Evolutionary conservation across 257 asterid species (phyloP).

Genomic region (Phtheirospermum japonicum): DNA sequence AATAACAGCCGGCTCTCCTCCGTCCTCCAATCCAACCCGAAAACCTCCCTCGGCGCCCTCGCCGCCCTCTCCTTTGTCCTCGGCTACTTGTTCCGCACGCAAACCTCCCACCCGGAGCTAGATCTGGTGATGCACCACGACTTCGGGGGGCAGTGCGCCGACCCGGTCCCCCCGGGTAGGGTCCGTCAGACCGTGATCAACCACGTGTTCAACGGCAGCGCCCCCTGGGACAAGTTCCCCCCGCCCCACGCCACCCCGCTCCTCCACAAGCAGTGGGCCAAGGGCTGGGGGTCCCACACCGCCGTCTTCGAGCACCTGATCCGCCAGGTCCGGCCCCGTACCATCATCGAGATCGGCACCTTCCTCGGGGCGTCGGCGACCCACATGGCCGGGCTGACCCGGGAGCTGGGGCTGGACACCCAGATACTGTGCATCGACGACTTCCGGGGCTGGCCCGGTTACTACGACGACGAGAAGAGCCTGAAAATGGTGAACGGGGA

Average conservation of each 20-base stretch:
- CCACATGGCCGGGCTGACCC: constrained; percentile 51
- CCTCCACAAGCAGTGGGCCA: constrained; percentile 7
- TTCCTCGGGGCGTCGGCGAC: constrained; percentile 69
- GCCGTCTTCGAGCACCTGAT: constrained; percentile 61
- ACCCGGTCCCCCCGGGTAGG: not conserved
- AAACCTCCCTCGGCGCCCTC: not conserved
- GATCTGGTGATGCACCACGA: constrained; percentile 25
- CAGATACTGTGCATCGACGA: constrained; percentile 66
- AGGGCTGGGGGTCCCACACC: constrained; percentile 31
- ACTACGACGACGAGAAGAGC: constrained; percentile 44
- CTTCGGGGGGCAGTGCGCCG: not conserved
- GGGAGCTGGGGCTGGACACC: constrained; percentile 39
- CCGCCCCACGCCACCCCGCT: not conserved
- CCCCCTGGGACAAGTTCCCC: constrained; percentile 6
- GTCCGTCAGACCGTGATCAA: not conserved
- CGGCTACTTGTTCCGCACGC: not conserved
- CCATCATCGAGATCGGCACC: constrained; percentile 38
- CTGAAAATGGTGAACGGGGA: constrained; percentile 60
- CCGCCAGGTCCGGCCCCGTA: constrained; percentile 41
- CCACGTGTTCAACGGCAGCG: constrained; percentile 10
- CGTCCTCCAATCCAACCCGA: not conserved
- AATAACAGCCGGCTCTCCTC: not conserved
- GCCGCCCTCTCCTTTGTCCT: not conserved
- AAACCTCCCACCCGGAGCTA: not conserved
- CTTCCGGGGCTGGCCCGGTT: constrained; percentile 78